These are phyloP conservation scores for Aspergillus ochraceus DNA, from an alignment of 2,329 filamentous ascomycete species.

Conservation along the genomic window DNA sequence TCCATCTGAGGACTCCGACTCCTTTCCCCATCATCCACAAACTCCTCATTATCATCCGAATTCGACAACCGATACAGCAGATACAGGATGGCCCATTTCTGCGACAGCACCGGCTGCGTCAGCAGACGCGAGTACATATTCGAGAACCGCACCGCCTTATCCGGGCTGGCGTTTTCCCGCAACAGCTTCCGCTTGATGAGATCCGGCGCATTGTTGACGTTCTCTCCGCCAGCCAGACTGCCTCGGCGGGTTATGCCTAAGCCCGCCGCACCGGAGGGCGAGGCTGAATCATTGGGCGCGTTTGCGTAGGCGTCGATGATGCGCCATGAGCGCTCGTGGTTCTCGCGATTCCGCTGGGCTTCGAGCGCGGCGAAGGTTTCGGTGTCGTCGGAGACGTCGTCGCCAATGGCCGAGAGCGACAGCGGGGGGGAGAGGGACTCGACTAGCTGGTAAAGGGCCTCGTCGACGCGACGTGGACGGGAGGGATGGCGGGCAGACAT, in stretches of 20 bases:
- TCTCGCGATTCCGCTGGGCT: slow-evolving; percentile 35
- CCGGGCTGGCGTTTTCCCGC: slow-evolving; percentile 70
- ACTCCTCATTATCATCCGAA: slow-evolving; percentile 40
- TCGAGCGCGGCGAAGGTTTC: slow-evolving; percentile 38
- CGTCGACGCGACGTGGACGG: slow-evolving; percentile 44
- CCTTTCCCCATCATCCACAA: slow-evolving; percentile 24
- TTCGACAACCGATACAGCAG: slow-evolving; percentile 83
- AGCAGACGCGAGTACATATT: slow-evolving; percentile 88
- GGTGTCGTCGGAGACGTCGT: slow-evolving; percentile 32
- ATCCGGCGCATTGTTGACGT: slow-evolving; percentile 86
- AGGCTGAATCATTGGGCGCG: slow-evolving; percentile 25
- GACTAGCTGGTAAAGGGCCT: slow-evolving; percentile 45
- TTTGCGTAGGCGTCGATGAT: slow-evolving; percentile 33
- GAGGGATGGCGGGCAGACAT: slow-evolving; percentile 35
- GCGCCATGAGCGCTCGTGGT: slow-evolving; percentile 40
- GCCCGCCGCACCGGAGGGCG: slow-evolving; percentile 22
- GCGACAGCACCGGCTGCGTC: slow-evolving; percentile 85
- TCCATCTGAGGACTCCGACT: slow-evolving; percentile 43
- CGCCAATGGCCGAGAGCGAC: slow-evolving; percentile 28
- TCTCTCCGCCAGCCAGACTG: slow-evolving; percentile 37
- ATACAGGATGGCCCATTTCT: slow-evolving; percentile 97
- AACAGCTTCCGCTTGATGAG: slow-evolving; percentile 87
- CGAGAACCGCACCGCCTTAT: slow-evolving; percentile 78
- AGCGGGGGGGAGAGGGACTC: slow-evolving; percentile 42
- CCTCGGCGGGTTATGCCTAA: slow-evolving; percentile 26